Percentiles rank a stretch among this genome's conserved stretches.
Evolutionary conservation across 192 early-diverging fungal species (phyloP).

Genomic region (Spizellomyces sp.): DNA sequence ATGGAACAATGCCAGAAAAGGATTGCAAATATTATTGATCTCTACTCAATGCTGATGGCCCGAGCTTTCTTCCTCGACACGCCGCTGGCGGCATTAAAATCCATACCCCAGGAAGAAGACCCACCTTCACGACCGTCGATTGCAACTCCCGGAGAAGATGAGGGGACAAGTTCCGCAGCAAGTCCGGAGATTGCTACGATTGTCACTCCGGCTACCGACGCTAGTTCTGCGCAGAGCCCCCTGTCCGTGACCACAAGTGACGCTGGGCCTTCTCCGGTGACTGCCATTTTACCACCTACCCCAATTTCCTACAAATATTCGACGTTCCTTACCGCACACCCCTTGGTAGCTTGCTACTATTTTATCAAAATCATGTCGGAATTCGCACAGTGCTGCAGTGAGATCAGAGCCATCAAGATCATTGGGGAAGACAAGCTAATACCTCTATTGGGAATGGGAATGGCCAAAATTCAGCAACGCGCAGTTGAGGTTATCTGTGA

Average conservation of each 20-base stretch:
- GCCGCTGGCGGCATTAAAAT: constrained; percentile 12
- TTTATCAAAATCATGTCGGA: constrained; percentile 74
- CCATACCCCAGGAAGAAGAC: neutral
- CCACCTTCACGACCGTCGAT: neutral
- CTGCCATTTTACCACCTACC: neutral
- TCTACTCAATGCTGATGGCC: constrained; percentile 61
- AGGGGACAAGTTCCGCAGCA: neutral
- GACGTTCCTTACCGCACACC: constrained; percentile 42
- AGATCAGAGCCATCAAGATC: constrained; percentile 74
- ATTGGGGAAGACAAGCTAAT: constrained; percentile 66
- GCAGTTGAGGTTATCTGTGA: constrained; percentile 77
- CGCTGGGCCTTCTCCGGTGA: neutral
- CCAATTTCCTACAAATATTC: constrained; percentile 4
- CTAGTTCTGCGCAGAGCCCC: neutral
- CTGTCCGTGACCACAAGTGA: neutral
- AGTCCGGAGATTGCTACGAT: neutral
- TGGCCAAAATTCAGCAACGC: constrained; percentile 72
- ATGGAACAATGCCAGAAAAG: constrained; percentile 68
- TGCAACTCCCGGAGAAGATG: neutral
- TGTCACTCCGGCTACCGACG: neutral
- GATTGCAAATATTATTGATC: constrained; percentile 63
- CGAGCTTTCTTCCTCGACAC: constrained; percentile 45
- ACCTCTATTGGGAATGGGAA: constrained; percentile 64
- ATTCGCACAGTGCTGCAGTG: constrained; percentile 76
- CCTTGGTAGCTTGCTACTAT: constrained; percentile 73